phyloP scores from a whole-genome alignment of 768 basidiomycete genomes.

The Pholiota conissans region DNA sequence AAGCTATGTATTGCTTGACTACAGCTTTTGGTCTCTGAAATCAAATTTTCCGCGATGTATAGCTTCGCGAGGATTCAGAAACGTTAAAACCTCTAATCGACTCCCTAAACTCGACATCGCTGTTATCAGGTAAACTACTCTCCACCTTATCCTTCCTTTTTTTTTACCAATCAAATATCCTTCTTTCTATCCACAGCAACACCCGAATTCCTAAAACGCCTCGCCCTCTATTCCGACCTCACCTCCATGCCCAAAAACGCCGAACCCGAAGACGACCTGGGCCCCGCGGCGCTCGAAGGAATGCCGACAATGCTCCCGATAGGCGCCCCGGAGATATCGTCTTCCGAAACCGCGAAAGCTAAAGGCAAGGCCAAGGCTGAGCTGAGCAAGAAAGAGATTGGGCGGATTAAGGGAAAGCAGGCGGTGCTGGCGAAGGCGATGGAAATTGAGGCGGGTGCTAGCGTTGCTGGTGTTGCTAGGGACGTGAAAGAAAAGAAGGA shows the following conservation, averaged over 20 bases:
- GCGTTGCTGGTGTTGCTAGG: background rate
- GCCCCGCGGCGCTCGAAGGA: background rate
- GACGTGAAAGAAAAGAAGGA: constrained; percentile 13
- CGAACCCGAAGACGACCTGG: constrained; percentile 10
- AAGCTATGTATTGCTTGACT: constrained; percentile 9
- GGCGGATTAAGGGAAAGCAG: constrained; percentile 50
- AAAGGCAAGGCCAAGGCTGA: constrained; percentile 20
- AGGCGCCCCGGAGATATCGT: constrained; percentile 24
- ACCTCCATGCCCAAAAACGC: constrained; percentile 58
- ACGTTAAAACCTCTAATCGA: constrained; percentile 31
- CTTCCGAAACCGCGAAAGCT: constrained; percentile 20
- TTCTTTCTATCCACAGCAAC: constrained; percentile 37
- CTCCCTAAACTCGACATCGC: constrained; percentile 45
- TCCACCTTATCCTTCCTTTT: background rate
- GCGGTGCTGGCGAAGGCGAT: constrained; percentile 37
- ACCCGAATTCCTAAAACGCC: constrained; percentile 43
- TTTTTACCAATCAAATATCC: background rate
- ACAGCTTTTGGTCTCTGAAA: background rate
- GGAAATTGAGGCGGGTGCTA: constrained; percentile 24
- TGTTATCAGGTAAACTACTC: constrained; percentile 42
- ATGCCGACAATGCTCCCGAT: constrained; percentile 16
- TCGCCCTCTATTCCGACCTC: constrained; percentile 64
- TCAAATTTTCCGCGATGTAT: constrained; percentile 1
- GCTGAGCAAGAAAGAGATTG: constrained; percentile 48
- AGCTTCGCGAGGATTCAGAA: constrained; percentile 37